Evolutionary conservation across 345 rosid genomes (phyloP), one percentile per base, ranked within the genome.

Genomic region (Hirschfeldia incana): DNA sequence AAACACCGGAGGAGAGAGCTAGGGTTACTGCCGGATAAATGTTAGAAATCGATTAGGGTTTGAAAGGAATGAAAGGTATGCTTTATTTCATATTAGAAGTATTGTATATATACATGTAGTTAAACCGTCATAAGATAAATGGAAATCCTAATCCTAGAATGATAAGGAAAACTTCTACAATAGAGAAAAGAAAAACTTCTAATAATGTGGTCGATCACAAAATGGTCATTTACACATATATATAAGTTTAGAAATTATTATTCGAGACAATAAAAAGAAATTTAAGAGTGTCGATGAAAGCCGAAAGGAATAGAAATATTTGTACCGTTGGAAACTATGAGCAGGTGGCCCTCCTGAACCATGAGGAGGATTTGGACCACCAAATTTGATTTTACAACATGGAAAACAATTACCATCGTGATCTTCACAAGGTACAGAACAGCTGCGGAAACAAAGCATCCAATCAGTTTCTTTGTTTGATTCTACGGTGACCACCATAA

Each of bases 321-420:
- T n/a, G 17, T 53, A 53, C 60, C 60, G 60, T 53, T 8, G 10
- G 10, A 53, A 53, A 53, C 60, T 53, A 51, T n/a, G 57, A 57
- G 61, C 1, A 57, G 28, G 61, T 11, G 61, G 61, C 17, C 61
- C 61, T 8, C 28, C 61, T 2, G 32, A 32, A 58, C 63, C 74
- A 69, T 61, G 80, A 4, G 80, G 70, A 69, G 80, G 80, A 37
- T 77, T 69, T 33, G 80, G 80, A 67, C 80, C 80, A 46, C 75
- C 75, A 37, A 75, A 77, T 49, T 63, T 26, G 65, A 77, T 6
- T 63, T 69, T 69, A 32, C 75, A 76, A n/a, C 39, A 51, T 69
- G 33, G 69, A 15, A 13, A 76, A 28, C 69, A 76, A 33, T 76
- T 6, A 46, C 80, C 80, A 4, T 76, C 75, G 8, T 49, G 28